Conservation (phyloP, 306 rosid genomes). For the Astragalus membranaceus region DNA sequence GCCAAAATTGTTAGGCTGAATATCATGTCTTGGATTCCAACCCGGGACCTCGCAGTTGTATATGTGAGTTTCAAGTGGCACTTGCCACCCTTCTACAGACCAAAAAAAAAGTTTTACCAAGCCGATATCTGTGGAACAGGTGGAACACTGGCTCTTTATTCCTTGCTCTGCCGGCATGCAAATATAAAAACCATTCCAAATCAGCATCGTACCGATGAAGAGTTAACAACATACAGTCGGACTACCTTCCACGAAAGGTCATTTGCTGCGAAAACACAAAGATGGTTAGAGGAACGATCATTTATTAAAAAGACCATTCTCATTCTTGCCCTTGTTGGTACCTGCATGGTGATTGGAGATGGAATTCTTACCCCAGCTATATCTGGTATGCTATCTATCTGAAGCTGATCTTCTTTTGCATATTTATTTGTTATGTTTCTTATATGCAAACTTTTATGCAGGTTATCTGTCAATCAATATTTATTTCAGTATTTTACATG, state of each 20-base stretch:
- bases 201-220: slow-evolving; percentile 92
- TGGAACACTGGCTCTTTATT: slow-evolving; percentile 93
- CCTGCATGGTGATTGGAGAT: slow-evolving; percentile 98
- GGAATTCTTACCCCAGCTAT: slow-evolving; percentile 99
- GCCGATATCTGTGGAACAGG: slow-evolving; percentile 45
- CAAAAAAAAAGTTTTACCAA: neutral
- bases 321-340: slow-evolving; percentile 88
- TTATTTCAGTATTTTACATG: neutral
- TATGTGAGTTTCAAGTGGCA: too few relatives aligned
- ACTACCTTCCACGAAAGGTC: slow-evolving; percentile 71
- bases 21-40: too few relatives aligned
- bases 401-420: slow-evolving; percentile 12
- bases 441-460: neutral
- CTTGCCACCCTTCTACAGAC: too few relatives aligned
- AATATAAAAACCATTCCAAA: slow-evolving; percentile 83
- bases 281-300: slow-evolving; percentile 65
- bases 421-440: neutral
- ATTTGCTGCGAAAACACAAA: slow-evolving; percentile 80
- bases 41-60: too few relatives aligned
- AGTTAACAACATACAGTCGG: slow-evolving; percentile 86
- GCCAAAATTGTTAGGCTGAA: too few relatives aligned
- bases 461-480: neutral
- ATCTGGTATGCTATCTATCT: slow-evolving; percentile 56
- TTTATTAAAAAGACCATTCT: slow-evolving; percentile 60
- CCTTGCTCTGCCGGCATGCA: slow-evolving; percentile 96